These are phyloP conservation scores for Psilocybe azurescens DNA, from an alignment of 768 basidiomycete species.

Conservation along the genomic window DNA sequence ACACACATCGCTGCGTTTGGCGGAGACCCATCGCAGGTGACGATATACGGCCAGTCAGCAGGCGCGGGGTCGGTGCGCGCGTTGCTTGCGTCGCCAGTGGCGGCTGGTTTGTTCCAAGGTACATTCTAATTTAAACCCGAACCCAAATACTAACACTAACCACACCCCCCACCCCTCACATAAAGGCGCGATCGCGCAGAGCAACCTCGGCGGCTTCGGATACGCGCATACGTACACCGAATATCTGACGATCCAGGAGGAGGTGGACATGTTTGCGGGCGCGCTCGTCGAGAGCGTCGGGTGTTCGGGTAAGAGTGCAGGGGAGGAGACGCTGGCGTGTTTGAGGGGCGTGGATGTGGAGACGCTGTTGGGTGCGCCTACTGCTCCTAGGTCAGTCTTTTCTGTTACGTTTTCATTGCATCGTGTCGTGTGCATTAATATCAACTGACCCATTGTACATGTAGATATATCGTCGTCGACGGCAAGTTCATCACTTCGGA, in stretches of 20 bases:
- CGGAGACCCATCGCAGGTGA: slow-evolving; percentile 57
- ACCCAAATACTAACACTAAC: neutral
- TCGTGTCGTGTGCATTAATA: neutral
- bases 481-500: slow-evolving; percentile 47
- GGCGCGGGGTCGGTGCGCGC: slow-evolving; percentile 51
- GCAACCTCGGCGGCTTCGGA: slow-evolving; percentile 53
- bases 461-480: slow-evolving; percentile 49
- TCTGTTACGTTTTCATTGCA: neutral
- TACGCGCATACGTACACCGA: slow-evolving; percentile 54
- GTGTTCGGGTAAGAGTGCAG: slow-evolving; percentile 34
- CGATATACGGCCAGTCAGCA: slow-evolving; percentile 60
- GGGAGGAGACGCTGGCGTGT: slow-evolving; percentile 37
- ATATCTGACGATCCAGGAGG: slow-evolving; percentile 51
- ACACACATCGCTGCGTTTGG: slow-evolving; percentile 60
- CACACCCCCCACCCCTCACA: neutral
- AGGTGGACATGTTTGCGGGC: slow-evolving; percentile 36
- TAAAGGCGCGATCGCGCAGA: slow-evolving; percentile 44
- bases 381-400: slow-evolving; percentile 26
- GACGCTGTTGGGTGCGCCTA: slow-evolving; percentile 41
- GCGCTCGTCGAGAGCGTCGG: slow-evolving; percentile 43
- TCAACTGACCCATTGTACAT: too few species aligned
- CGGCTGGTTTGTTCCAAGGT: slow-evolving; percentile 38
- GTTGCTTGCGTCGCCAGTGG: slow-evolving; percentile 37
- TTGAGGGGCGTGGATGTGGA: slow-evolving; percentile 37
- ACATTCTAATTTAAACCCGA: neutral